A percentile compares a stretch with the other conserved stretches of the same genome.
These are phyloP conservation scores for Aspergillus ochraceus DNA, from an alignment of 2,329 filamentous ascomycete species.

Conservation along the genomic window DNA sequence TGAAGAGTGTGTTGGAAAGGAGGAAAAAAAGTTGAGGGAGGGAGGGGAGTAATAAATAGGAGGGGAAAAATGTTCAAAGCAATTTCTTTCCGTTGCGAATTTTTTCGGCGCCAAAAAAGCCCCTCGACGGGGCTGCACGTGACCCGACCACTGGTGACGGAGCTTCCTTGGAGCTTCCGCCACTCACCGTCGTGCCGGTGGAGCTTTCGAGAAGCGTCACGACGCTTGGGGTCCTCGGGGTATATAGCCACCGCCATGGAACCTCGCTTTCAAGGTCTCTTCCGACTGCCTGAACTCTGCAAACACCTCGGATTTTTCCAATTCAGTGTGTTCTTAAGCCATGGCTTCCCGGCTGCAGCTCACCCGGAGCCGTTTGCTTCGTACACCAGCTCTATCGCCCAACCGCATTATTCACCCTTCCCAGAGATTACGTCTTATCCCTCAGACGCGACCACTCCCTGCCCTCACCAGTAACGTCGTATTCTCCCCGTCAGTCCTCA, in stretches of 20 bases:
- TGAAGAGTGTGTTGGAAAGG: constrained; percentile 19
- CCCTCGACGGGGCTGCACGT: constrained; percentile 31
- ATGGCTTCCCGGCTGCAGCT: constrained; percentile 38
- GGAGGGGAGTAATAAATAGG: constrained; percentile 24
- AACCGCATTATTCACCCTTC: constrained; percentile 21
- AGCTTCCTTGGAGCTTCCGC: constrained; percentile 32
- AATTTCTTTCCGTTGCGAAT: constrained; percentile 29
- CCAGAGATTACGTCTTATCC: constrained; percentile 20
- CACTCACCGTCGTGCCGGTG: constrained; percentile 30
- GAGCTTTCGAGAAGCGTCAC: constrained; percentile 36
- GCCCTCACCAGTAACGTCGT: constrained; percentile 7
- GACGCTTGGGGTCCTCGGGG: constrained; percentile 9
- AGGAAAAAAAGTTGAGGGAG: constrained; percentile 19
- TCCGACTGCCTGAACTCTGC: neutral
- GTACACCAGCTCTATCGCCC: constrained; percentile 24
- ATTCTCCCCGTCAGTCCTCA: constrained; percentile 10
- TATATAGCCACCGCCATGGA: neutral
- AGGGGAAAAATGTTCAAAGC: constrained; percentile 32
- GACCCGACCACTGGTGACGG: constrained; percentile 26
- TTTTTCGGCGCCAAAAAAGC: constrained; percentile 23
- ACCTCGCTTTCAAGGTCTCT: neutral
- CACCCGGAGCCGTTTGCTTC: constrained; percentile 30
- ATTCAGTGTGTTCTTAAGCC: constrained; percentile 6
- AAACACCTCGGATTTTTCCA: neutral
- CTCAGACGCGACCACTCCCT: constrained; percentile 19